phyloP scores from a whole-genome alignment of 768 basidiomycete genomes.

The Cantharellus anzutake region DNA sequence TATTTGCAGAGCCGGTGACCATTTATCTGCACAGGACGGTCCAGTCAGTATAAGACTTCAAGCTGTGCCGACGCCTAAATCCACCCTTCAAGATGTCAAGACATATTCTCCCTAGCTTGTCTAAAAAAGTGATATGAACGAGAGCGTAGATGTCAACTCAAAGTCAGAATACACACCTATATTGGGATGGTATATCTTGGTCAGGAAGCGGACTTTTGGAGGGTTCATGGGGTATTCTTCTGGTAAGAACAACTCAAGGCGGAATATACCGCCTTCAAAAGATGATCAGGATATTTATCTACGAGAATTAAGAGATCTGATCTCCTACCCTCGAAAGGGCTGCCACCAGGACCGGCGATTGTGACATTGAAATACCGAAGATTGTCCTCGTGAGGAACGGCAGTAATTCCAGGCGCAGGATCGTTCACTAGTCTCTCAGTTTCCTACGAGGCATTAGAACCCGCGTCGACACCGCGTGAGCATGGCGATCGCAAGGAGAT shows the following conservation, averaged over 20 bases:
- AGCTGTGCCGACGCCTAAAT: constrained; percentile 8
- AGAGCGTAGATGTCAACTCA: background rate
- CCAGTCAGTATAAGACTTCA: background rate
- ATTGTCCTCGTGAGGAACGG: constrained; percentile 90
- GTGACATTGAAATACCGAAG: constrained; percentile 97
- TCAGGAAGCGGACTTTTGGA: constrained; percentile 92
- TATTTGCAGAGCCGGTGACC: constrained; percentile 98
- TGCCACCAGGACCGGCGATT: constrained; percentile 85
- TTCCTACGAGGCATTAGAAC: constrained; percentile 37
- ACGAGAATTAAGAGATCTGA: background rate
- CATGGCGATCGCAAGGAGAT: background rate
- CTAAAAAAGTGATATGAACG: constrained; percentile 22
- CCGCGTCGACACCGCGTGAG: background rate
- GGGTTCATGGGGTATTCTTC: constrained; percentile 99
- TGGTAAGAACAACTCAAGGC: constrained; percentile 91
- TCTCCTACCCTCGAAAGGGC: constrained; percentile 67
- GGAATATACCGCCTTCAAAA: constrained; percentile 59
- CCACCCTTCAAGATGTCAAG: constrained; percentile 91
- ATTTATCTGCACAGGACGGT: constrained; percentile 52
- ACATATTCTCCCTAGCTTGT: constrained; percentile 97
- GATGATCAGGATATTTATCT: background rate
- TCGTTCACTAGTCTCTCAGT: constrained; percentile 92
- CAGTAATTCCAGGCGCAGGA: constrained; percentile 95
- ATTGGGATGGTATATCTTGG: constrained; percentile 98
- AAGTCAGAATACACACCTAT: constrained; percentile 50